These are phyloP conservation scores for Phoenix roebelenii DNA, from an alignment of 176 grass and related monocot genomes.

Conservation along the genomic window DNA sequence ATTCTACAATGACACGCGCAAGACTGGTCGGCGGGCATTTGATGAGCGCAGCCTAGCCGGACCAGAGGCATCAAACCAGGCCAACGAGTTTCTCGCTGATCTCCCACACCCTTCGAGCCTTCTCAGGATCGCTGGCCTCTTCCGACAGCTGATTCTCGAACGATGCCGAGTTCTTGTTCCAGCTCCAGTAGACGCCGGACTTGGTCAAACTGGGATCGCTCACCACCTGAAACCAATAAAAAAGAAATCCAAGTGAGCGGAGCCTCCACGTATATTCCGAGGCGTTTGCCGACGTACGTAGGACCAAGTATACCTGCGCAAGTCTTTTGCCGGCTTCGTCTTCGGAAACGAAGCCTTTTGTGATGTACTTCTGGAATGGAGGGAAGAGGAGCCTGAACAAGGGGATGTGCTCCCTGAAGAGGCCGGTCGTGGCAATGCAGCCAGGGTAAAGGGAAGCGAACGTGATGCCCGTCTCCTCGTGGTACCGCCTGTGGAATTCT, in stretches of 20 bases:
- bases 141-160: slow-evolving; percentile 96
- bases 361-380: slow-evolving; percentile 97
- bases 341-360: slow-evolving; percentile 88
- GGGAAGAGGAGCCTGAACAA: slow-evolving; percentile 82
- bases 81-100: slow-evolving; percentile 89
- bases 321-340: slow-evolving; percentile 84
- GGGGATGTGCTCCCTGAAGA: slow-evolving; percentile 82
- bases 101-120: slow-evolving; percentile 84
- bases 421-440: slow-evolving; percentile 89
- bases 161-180: slow-evolving; percentile 90
- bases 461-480: slow-evolving; percentile 79
- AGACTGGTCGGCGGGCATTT: too few species aligned
- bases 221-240: slow-evolving; percentile 40
- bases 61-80: slow-evolving; percentile 22
- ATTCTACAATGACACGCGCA: too few species aligned
- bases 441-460: slow-evolving; percentile 93
- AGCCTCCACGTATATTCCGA: not conserved
- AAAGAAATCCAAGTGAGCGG: not conserved
- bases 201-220: slow-evolving; percentile 88
- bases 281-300: too few species aligned
- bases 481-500: slow-evolving; percentile 84
- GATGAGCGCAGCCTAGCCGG: too few species aligned
- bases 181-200: slow-evolving; percentile 98
- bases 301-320: slow-evolving; percentile 45
- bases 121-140: slow-evolving; percentile 79